Percentiles rank a stretch among this genome's conserved stretches.
These are phyloP conservation scores for Glycyrrhiza uralensis DNA, from an alignment of 306 rosid species.

Conservation along the genomic window DNA sequence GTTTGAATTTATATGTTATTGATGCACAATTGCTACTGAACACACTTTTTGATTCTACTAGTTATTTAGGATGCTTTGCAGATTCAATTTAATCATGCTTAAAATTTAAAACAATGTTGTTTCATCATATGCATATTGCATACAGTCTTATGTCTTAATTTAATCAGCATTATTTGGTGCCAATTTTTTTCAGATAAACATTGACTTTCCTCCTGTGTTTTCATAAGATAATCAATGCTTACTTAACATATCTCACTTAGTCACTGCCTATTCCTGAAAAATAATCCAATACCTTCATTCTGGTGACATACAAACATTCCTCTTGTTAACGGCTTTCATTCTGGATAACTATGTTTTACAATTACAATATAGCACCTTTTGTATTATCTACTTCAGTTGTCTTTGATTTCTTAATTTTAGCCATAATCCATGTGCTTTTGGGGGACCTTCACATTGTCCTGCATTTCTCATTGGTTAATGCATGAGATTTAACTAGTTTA, in stretches of 20 bases:
- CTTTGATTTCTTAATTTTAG: not conserved
- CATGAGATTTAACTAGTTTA: not conserved
- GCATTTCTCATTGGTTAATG: not conserved
- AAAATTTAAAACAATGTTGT: not conserved
- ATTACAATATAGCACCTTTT: not conserved
- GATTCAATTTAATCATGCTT: constrained; percentile 9
- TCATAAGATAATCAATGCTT: not conserved
- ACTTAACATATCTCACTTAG: not conserved
- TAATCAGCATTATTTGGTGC: not conserved
- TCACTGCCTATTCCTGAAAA: not conserved
- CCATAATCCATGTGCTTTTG: not conserved
- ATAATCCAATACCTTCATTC: not conserved
- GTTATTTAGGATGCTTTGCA: not conserved
- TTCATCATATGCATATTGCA: constrained; percentile 13
- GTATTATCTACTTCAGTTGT: not conserved
- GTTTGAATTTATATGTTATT: constrained; percentile 20
- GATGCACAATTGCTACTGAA: constrained; percentile 10
- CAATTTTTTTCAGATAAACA: not conserved
- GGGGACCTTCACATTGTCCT: constrained; percentile 1
- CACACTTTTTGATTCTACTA: not conserved
- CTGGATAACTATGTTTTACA: not conserved
- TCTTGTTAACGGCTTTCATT: constrained; percentile 4
- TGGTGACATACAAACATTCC: not conserved
- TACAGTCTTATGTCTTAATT: constrained; percentile 4
- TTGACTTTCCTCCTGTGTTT: not conserved